Conservation (phyloP, 306 rosid species). For the Gastrolobium villosum region DNA sequence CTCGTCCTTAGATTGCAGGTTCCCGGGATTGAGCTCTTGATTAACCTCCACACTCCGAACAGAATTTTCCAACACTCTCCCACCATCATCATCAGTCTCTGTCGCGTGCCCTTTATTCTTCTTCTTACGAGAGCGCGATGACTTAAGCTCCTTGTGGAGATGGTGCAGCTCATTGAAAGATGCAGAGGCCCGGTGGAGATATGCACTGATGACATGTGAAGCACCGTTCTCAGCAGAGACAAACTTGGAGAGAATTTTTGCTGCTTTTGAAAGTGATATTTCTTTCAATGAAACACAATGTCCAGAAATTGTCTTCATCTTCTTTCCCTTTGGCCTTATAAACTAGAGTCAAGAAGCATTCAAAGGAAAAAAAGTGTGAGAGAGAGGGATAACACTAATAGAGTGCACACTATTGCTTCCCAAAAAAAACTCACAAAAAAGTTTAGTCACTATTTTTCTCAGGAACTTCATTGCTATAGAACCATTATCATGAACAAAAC, state of each 20-base stretch:
- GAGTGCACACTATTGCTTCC: not conserved
- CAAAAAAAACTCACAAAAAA: not conserved
- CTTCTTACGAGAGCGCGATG: constrained; percentile 41
- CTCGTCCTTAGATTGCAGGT: not conserved
- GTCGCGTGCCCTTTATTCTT: constrained; percentile 9
- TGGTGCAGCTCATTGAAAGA: constrained; percentile 53
- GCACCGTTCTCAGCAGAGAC: constrained; percentile 57
- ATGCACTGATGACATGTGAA: constrained; percentile 38
- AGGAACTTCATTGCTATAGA: too few species aligned
- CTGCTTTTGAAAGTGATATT: constrained; percentile 52
- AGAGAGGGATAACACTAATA: not conserved
- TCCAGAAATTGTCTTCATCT: constrained; percentile 49
- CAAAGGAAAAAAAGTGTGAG: not conserved
- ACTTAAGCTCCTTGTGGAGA: constrained; percentile 50
- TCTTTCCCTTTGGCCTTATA: constrained; percentile 2
- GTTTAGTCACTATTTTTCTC: too few species aligned
- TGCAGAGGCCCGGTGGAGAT: constrained; percentile 43
- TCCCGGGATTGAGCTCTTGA: not conserved
- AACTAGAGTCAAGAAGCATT: constrained; percentile 6
- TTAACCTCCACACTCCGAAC: constrained; percentile 7
- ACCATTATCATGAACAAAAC: too few species aligned
- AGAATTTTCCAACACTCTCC: constrained; percentile 14
- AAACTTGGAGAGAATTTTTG: constrained; percentile 51
- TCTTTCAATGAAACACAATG: constrained; percentile 36
- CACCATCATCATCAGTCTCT: not conserved